A percentile compares a stretch with the other conserved stretches of the same genome.
Evolutionary conservation across 192 early-diverging fungal species (phyloP).

Genomic region (Mycoemilia scoparia): DNA sequence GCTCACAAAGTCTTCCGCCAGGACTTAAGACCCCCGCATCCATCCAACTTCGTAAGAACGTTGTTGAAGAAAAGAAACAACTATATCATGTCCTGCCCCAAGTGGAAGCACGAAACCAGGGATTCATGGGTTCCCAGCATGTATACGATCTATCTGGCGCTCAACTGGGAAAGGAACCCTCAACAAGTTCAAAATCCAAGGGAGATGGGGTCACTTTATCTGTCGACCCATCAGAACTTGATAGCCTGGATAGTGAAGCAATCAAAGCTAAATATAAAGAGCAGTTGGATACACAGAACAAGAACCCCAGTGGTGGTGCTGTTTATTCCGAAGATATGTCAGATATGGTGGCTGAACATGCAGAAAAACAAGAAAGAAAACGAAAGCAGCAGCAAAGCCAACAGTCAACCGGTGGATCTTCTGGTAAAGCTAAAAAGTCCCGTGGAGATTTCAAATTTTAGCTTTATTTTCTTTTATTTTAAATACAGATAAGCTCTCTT

Average conservation of each 20-base stretch:
- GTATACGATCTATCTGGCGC: constrained; percentile 58
- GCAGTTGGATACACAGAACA: constrained; percentile 8
- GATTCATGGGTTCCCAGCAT: constrained; percentile 90
- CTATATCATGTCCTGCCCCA: constrained; percentile 78
- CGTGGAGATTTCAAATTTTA: constrained; percentile 28
- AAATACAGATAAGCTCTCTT: not conserved
- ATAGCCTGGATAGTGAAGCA: constrained; percentile 55
- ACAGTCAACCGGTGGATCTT: constrained; percentile 34
- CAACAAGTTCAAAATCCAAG: constrained; percentile 37
- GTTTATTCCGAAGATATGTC: constrained; percentile 55
- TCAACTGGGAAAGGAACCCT: constrained; percentile 23
- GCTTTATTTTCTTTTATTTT: constrained; percentile 1
- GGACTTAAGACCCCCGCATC: constrained; percentile 77
- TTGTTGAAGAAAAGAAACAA: constrained; percentile 26
- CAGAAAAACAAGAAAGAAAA: constrained; percentile 45
- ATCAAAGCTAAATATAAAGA: constrained; percentile 64
- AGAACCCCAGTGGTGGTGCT: constrained; percentile 10
- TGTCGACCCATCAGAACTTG: constrained; percentile 80
- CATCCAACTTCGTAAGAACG: constrained; percentile 76
- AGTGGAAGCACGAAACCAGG: constrained; percentile 40
- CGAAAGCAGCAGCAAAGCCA: constrained; percentile 42
- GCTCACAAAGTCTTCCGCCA: constrained; percentile 34
- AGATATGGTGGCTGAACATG: constrained; percentile 80
- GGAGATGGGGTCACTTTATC: constrained; percentile 58
- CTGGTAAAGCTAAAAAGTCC: constrained; percentile 20